Base-by-base conservation (phyloP, 768 basidiomycete species). In the Hygrocybe coccinea region DNA sequence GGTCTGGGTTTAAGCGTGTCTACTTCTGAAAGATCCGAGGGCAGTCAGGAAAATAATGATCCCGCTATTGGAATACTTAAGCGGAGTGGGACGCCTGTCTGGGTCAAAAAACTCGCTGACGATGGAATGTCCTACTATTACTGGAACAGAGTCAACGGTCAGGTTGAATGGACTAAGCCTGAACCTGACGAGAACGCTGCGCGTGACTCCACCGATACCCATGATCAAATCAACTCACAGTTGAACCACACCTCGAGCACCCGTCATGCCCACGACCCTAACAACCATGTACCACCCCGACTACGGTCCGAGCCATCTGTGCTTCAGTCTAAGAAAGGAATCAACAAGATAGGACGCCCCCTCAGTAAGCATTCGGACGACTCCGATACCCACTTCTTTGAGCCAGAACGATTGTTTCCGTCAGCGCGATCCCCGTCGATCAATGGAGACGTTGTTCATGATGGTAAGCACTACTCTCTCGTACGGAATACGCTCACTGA, bases 121-220 rank as follows among this genome's bases (percentile, higher is more conserved):
- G 91, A 94, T 61, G 90, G 90, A 35, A 74, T 82, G 71, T 82
- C 87, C 2, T 90, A 88, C 66, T 91, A 82, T 64, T 94, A 89
- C 68, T 67, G 79, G 67, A 94, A 95, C 75, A 84, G 78, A 59
- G 64, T 78, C 21, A 85, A 85, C 56, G 86, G 87, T 12, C 72
- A 80, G 51, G 74, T 85, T 14, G 82, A 81, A 54, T 89, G 86
- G 89, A 82, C 81, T 5, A 72, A 79, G 34, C 89, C 89, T 38
- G 83, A 84, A 55, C 69, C 17, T 55, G 56, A 47, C 54, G 54
- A 11, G 60, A 56, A 25, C 22, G 17, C 21, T 22, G 15, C 21
- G 10, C 44, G 44, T 25, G 25, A 38, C 14, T 7, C 39, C 8
- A 24, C 33, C 14, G 15, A 49, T 34, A 7, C 46, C 19, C 37